Evolutionary conservation across 78 protist genomes (phyloP).

Genomic region (Dictyostelium firmibasis): DNA sequence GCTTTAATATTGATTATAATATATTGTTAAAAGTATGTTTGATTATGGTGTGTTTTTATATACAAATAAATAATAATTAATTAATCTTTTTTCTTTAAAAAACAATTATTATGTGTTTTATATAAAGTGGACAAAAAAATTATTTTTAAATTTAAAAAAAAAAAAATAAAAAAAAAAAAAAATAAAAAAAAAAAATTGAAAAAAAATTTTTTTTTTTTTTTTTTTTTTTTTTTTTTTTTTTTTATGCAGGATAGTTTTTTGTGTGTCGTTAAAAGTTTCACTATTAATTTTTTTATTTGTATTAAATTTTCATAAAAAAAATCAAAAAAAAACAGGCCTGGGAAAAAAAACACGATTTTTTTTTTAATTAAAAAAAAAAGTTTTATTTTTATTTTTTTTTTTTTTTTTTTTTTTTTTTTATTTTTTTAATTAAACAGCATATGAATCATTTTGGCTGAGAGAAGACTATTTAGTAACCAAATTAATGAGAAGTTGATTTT

Average conservation of each 20-base stretch:
- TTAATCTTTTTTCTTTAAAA: not conserved
- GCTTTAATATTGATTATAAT: not conserved
- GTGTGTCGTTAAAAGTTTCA: not conserved
- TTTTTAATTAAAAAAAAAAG: too few relatives aligned
- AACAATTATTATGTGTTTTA: not conserved
- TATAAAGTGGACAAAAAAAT: not conserved
- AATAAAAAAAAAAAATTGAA: not conserved
- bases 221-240: too few relatives aligned
- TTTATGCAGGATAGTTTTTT: too few relatives aligned
- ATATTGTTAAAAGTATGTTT: not conserved
- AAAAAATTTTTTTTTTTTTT: too few relatives aligned
- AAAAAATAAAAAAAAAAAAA: constrained; percentile 2
- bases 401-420: too few relatives aligned
- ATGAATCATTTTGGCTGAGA: too few relatives aligned
- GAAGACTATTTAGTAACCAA: not conserved
- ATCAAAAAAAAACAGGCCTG: too few relatives aligned
- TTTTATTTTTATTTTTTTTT: too few relatives aligned
- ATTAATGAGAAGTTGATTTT: not conserved
- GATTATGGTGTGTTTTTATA: not conserved
- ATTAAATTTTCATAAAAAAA: too few relatives aligned
- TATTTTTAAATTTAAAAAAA: not conserved
- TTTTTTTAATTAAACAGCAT: too few relatives aligned
- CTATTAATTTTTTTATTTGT: too few relatives aligned
- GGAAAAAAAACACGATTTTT: too few relatives aligned
- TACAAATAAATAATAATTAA: not conserved